Evolutionary conservation across 2,329 filamentous ascomycete species (phyloP), one percentile per base, ranked within the genome.

Genomic region (Clonostachys rosea): DNA sequence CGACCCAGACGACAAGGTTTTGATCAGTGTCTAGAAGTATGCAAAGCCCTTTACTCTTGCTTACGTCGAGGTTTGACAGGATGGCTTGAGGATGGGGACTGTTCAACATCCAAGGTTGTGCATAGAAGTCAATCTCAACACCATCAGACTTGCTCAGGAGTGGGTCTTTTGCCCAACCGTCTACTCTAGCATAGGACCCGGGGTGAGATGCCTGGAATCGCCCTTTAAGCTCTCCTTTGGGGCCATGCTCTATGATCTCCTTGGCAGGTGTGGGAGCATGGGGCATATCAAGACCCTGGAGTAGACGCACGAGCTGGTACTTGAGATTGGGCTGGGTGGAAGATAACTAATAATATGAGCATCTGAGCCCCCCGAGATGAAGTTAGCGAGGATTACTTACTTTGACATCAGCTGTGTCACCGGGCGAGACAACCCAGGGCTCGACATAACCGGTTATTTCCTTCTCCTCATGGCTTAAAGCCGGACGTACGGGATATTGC

Each of bases 361-460:
- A n/a, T n/a, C n/a, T 14, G 9, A 30, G 24, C 24, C 24, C 24
- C 7, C 24, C 2, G 9, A 39, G 14, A 39, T 39, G 14, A n/a
- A 39, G 36, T n/a, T n/a, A 11, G 14, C 17, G 5, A 39, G 14
- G 36, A 39, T 39, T n/a, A n/a, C 14, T 14, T 51, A 43, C 24
- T 35, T 42, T 37, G 44, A 44, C 24, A 47, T 49, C 11, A 40
- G 37, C n/a, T 20, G 6, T 34, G 41, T 44, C 36, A 18, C 36
- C 36, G 14, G 36, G 11, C 17, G 44, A 14, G 40, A 51, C 36
- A 7, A 39, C 36, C 36, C 47, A 49, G 33, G 49, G 44, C 10
- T 49, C 49, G 11, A 47, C 44, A 34, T 49, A 49, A 7, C 49
- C 49, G 8, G 41, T 50, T 16, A 50, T 50, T 33, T 50, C 49